Conservation (phyloP, 1,139 yeast species). For the Maudiozyma humilis region DNA sequence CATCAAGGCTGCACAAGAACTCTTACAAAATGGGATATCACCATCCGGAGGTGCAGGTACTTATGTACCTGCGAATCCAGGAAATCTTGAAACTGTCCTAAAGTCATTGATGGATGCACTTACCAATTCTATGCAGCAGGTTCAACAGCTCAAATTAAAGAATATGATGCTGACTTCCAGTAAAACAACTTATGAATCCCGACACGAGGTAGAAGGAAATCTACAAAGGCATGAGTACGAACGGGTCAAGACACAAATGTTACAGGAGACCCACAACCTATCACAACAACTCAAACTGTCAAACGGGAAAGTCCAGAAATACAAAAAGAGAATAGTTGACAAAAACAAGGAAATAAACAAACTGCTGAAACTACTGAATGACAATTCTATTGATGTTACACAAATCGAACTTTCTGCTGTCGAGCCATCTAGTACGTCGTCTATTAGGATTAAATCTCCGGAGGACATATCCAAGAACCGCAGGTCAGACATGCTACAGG, state of each 20-base stretch:
- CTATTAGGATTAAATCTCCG: slow-evolving; percentile 6
- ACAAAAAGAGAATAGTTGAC: slow-evolving; percentile 35
- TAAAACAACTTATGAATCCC: slow-evolving; percentile 31
- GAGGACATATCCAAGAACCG: slow-evolving; percentile 6
- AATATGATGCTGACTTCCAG: slow-evolving; percentile 33
- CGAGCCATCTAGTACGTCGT: slow-evolving; percentile 10
- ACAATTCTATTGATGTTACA: slow-evolving; percentile 13
- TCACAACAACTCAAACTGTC: slow-evolving; percentile 35
- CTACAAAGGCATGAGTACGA: slow-evolving; percentile 43
- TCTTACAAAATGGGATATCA: background rate
- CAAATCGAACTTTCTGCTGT: slow-evolving; percentile 10
- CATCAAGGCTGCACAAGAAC: background rate
- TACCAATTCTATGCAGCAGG: slow-evolving; percentile 15
- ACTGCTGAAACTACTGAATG: slow-evolving; percentile 24
- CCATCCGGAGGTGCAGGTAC: background rate
- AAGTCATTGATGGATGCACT: slow-evolving; percentile 13
- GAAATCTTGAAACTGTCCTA: slow-evolving; percentile 8
- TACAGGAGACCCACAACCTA: slow-evolving; percentile 32
- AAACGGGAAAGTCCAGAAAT: slow-evolving; percentile 37
- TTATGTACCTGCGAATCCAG: background rate
- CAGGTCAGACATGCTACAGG: slow-evolving; percentile 35
- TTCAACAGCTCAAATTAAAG: slow-evolving; percentile 33
- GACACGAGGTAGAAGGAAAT: slow-evolving; percentile 41
- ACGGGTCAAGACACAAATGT: slow-evolving; percentile 33
- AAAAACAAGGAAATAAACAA: slow-evolving; percentile 37